Evolutionary conservation across 2,329 filamentous ascomycete species (phyloP), one percentile per base, ranked within the genome.

Genomic region (Leptoxyphium fumago): DNA sequence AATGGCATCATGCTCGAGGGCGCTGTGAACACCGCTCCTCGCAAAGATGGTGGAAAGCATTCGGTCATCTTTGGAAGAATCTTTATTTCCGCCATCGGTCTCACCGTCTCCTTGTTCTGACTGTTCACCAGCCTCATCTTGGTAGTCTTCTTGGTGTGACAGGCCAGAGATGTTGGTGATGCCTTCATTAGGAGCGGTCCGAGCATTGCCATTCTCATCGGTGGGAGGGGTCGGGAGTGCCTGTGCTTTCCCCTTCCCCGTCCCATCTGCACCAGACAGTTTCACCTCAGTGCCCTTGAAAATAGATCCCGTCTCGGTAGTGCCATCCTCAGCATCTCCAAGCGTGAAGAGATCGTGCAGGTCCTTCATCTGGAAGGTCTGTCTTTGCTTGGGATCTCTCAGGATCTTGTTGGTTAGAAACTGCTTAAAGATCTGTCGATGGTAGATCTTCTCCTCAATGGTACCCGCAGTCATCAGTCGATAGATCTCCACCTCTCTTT

Each of bases 361-460:
- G 55, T 96, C 88, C 46, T 81, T 83, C 55, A 94, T 72, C 46
- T 94, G 85, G 61, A 96, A 94, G 0, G 82, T 87, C 51, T 91
- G 85, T 17, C 85, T 79, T 61, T 96, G 88, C 57, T 94, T 94
- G 0, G 91, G 87, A 55, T 98, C 89, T 53, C 84, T 88, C 42
- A 98, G 64, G 6, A 98, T 88, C 62, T 96, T 96, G 66, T 96
- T 94, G 2, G 87, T 91, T 48, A 98, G 72, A 58, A 96, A 95
- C 55, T 96, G 89, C 63, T 98, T 98, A 71, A 94, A 98, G 42
- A 98, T 91, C 58, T 98, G 91, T 13, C 93, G 82, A 62, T 98
- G 89, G 50, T 96, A 98, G 28, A 98, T 98, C 67, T 98, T 98
- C 63, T 98, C 91, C 59, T 98, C 91, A 18, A 98, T 98, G 0